Base-by-base conservation (phyloP, 106 monocot genomes). In the Dendrobium huoshanense region DNA sequence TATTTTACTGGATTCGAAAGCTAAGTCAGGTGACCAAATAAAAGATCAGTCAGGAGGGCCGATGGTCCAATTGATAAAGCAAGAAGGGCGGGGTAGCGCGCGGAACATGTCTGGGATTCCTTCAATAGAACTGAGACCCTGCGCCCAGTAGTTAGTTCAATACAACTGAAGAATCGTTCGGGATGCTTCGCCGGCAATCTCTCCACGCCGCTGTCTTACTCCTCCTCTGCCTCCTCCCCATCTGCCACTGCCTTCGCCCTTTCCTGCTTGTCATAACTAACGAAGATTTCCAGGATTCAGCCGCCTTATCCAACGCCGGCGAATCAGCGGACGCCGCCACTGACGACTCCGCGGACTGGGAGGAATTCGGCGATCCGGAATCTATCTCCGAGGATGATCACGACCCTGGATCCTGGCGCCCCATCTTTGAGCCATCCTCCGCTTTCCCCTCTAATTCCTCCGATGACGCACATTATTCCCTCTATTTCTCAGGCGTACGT, bases 341-440 rank as follows among this genome's bases (percentile, higher is more conserved):
- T 59, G 87, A 86, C 31, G 87, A 86, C 31, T 77, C 89, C 55
- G 55, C 79, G 5, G 91, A 92, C 17, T 94, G 88, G 90, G 96
- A 94, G 80, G 92, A 96, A 15, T 92, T 92, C 74, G 83, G 64
- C 31, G 87, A 88, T 80, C 82, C 89, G 19, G 84, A 88, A 24
- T 40, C 77, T 79, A 54, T 78, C 70, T 81, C 85, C 79, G 80
- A 82, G 75, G 91, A 86, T 55, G 86, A 86, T 41, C 85, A 89
- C 76, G 90, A 94, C 56, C 89, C 91, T 18, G 90, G 89, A n/a
- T 92, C 95, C 9, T 95, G 95, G 92, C 81, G 74, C 24, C 86
- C 90, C 82, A 54, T 95, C 67, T 80, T 98, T 31, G 92, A 94
- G 42, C 83, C 93, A 25, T 75, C 77, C 41, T 42, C 79, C 42